Conservation (phyloP, 371 early-diverging fungal species). For the Funneliformis caledonium region DNA sequence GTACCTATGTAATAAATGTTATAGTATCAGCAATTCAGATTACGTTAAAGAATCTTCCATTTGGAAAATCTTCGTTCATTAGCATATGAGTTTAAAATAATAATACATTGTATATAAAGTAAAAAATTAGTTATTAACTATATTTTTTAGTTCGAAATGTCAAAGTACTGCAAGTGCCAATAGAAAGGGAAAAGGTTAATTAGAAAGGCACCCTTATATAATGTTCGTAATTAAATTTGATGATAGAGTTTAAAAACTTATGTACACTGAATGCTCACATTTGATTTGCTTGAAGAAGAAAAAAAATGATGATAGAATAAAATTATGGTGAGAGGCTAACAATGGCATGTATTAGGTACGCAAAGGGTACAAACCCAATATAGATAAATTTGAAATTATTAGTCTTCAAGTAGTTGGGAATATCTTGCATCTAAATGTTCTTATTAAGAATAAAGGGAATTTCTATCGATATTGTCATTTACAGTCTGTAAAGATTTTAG, state of each 20-base stretch:
- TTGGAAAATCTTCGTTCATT: background rate
- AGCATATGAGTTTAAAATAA: conserved; percentile 17
- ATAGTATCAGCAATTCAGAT: too few species aligned
- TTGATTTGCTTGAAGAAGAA: background rate
- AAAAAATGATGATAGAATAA: conserved; percentile 17
- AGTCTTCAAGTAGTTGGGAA: conserved; percentile 24
- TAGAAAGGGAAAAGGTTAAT: too few species aligned
- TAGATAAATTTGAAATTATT: conserved; percentile 27
- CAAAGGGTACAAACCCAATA: background rate
- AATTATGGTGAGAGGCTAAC: conserved; percentile 15
- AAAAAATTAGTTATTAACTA: background rate
- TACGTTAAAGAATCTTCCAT: too few species aligned
- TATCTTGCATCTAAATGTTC: too few species aligned
- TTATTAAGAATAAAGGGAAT: too few species aligned
- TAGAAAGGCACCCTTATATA: too few species aligned
- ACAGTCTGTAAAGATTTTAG: too few species aligned
- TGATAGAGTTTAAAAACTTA: background rate
- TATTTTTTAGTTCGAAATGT: conserved; percentile 12
- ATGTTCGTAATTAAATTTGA: background rate
- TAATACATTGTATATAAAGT: background rate
- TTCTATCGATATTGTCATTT: too few species aligned
- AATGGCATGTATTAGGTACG: conserved; percentile 19
- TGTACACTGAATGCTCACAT: conserved; percentile 20
- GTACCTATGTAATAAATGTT: conserved; percentile 26
- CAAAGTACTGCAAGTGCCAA: conserved; percentile 20